A percentile compares a stretch with the other conserved stretches of the same genome.
Evolutionary conservation across 148 eudicot species (phyloP).

Genomic region (Oxyria digyna): DNA sequence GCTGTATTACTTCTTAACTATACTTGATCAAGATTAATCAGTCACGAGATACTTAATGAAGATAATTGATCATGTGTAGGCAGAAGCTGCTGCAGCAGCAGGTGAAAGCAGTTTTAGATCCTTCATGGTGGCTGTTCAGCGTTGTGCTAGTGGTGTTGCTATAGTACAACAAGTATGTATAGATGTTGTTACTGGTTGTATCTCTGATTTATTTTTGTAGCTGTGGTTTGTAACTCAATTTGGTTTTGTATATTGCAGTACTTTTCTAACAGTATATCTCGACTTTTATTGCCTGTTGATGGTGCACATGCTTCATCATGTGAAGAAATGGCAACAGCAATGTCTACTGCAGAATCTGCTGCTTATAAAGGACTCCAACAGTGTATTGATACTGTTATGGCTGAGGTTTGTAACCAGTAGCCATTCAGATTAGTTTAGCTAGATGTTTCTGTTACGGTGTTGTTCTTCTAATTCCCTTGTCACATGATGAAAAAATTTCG

Average conservation of each 20-base stretch:
- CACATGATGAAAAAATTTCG: neutral
- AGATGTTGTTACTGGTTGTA: constrained; percentile 10
- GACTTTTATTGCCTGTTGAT: constrained; percentile 81
- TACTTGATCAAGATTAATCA: constrained; percentile 1
- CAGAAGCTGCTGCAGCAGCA: constrained; percentile 98
- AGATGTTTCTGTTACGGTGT: neutral
- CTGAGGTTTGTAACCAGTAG: constrained; percentile 53
- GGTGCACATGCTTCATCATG: constrained; percentile 96
- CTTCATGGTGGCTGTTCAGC: constrained; percentile 98
- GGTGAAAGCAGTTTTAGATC: constrained; percentile 98
- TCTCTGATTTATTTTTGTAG: neutral
- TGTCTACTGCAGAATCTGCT: constrained; percentile 91
- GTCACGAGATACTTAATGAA: too few relatives aligned
- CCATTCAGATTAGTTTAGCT: neutral
- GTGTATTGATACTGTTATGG: constrained; percentile 96
- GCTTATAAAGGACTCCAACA: constrained; percentile 97
- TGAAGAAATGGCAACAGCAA: constrained; percentile 93
- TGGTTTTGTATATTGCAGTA: constrained; percentile 36
- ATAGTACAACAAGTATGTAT: constrained; percentile 84
- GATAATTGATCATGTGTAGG: constrained; percentile 34
- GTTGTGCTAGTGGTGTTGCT: constrained; percentile 96
- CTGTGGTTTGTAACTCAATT: neutral
- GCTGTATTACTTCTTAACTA: constrained; percentile 52
- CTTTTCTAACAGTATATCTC: constrained; percentile 80
- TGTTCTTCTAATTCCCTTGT: neutral